These are phyloP conservation scores for Rhizoclosmatium sp. DNA, from an alignment of 192 early-diverging fungal genomes.

Conservation along the genomic window DNA sequence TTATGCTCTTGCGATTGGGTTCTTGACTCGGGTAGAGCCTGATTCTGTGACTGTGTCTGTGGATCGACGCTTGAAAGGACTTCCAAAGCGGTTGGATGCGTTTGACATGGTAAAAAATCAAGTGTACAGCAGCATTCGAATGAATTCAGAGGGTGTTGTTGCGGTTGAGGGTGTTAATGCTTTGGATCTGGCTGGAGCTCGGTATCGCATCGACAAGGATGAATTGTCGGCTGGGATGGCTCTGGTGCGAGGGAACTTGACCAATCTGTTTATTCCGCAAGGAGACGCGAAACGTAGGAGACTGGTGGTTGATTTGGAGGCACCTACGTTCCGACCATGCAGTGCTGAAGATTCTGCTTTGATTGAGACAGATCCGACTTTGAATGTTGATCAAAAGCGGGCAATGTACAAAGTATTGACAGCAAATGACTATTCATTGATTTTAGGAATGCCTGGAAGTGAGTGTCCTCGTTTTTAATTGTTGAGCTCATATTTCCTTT, in stretches of 20 bases:
- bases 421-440: constrained; percentile 87
- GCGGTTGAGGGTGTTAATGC: constrained; percentile 26
- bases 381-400: constrained; percentile 78
- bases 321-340: constrained; percentile 65
- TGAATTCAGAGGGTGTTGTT: constrained; percentile 35
- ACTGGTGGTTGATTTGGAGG: constrained; percentile 81
- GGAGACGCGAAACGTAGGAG: constrained; percentile 64
- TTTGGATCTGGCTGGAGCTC: constrained; percentile 43
- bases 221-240: constrained; percentile 75
- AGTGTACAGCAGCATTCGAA: constrained; percentile 53
- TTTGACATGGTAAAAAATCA: constrained; percentile 72
- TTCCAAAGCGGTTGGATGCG: constrained; percentile 56
- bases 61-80: constrained; percentile 72
- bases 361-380: constrained; percentile 30
- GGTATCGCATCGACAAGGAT: constrained; percentile 86
- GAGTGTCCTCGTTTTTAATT: constrained; percentile 6
- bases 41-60: constrained; percentile 62
- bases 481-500: not conserved
- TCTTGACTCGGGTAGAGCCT: constrained; percentile 62
- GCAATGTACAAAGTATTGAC: constrained; percentile 76
- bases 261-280: constrained; percentile 68
- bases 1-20: constrained; percentile 81
- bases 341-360: not conserved
- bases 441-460: constrained; percentile 95
- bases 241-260: constrained; percentile 76